Evolutionary conservation across 2,329 filamentous ascomycete species (phyloP).

Genomic region (Epichloe amarillans): DNA sequence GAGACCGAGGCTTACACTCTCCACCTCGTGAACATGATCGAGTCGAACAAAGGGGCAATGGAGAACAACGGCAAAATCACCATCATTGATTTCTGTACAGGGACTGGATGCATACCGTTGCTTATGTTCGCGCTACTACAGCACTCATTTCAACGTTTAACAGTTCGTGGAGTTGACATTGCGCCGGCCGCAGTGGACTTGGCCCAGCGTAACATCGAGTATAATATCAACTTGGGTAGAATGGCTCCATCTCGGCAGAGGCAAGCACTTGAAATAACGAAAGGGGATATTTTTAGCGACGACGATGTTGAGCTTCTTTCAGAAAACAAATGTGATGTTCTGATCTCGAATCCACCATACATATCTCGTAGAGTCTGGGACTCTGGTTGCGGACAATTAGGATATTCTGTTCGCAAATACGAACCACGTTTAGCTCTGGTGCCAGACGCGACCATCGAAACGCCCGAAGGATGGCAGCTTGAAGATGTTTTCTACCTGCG

Average conservation of each 20-base stretch:
- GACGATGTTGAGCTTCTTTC: constrained; percentile 19
- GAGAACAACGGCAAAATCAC: constrained; percentile 26
- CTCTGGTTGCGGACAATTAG: constrained; percentile 26
- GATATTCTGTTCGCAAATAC: constrained; percentile 66
- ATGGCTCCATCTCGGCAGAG: constrained; percentile 9
- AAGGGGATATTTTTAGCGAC: constrained; percentile 36
- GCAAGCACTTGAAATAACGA: constrained; percentile 28
- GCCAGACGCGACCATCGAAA: constrained; percentile 20
- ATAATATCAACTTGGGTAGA: constrained; percentile 39
- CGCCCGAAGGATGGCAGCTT: constrained; percentile 18
- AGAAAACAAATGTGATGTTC: constrained; percentile 38
- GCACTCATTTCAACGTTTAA: constrained; percentile 25
- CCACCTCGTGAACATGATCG: constrained; percentile 37
- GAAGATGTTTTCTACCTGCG: constrained; percentile 54
- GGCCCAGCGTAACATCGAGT: constrained; percentile 47
- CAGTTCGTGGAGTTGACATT: constrained; percentile 61
- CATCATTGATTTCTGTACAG: constrained; percentile 78
- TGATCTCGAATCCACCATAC: constrained; percentile 87
- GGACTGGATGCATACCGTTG: constrained; percentile 80
- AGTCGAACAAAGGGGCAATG: constrained; percentile 9
- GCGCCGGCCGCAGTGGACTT: constrained; percentile 52
- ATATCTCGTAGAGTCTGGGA: constrained; percentile 46
- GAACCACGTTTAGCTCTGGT: constrained; percentile 77
- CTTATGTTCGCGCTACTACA: constrained; percentile 53
- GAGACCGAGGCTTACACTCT: constrained; percentile 60